Percentiles rank a stretch among this genome's conserved stretches.
These are phyloP conservation scores for Silene uniflora DNA, from an alignment of 148 eudicot genomes.

Conservation along the genomic window DNA sequence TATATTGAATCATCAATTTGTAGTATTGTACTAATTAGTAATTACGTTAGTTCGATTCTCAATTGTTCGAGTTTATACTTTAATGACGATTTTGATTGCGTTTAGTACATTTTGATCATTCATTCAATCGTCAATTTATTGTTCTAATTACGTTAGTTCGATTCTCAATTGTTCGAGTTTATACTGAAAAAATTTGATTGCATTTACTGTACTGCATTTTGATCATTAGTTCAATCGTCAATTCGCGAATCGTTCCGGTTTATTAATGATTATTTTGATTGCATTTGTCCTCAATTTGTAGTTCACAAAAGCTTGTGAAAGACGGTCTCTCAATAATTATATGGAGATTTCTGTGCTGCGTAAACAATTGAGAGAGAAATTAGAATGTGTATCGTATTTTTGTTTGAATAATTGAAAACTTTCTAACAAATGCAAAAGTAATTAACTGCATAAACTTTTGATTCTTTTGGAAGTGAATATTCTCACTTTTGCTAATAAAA, in stretches of 20 bases:
- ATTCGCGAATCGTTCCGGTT: neutral
- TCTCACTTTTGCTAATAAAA: neutral
- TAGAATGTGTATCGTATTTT: neutral
- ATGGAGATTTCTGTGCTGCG: neutral
- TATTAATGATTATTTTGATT: neutral
- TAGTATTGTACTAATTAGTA: neutral
- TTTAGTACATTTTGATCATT: neutral
- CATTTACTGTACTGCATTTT: neutral
- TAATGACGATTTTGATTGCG: neutral
- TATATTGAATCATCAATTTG: neutral
- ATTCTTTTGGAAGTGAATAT: conserved; percentile 9
- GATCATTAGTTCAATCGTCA: neutral
- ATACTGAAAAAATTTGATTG: neutral
- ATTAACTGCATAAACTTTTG: neutral
- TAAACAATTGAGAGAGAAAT: neutral
- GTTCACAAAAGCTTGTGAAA: too few species aligned
- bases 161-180: neutral
- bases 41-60: neutral
- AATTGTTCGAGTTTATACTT: neutral
- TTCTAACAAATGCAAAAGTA: neutral
- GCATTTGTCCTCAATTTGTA: neutral
- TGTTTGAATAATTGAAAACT: neutral
- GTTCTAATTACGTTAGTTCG: neutral
- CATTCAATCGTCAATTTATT: neutral
- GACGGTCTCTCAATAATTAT: too few species aligned